A percentile compares a stretch with the other conserved stretches of the same genome.
These are phyloP conservation scores for Hyphopichia fennica DNA, from an alignment of 1,139 yeast species.

Conservation along the genomic window DNA sequence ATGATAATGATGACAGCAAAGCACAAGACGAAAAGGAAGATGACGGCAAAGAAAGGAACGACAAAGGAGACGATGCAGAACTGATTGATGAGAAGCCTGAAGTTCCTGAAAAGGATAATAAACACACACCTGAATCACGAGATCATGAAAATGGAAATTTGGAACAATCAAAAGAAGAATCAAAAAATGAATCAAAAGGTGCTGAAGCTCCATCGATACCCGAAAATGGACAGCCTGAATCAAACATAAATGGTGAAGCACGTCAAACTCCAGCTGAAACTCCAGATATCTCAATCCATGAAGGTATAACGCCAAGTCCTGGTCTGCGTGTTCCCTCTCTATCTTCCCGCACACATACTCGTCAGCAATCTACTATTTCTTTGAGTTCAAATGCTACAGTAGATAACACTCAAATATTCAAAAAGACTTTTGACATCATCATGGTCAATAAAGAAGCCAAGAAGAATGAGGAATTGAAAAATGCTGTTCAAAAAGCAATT, in stretches of 20 bases:
- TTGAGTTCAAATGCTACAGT: slow-evolving; percentile 27
- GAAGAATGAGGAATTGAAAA: slow-evolving; percentile 35
- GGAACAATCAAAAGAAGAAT: background rate
- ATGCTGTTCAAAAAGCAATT: slow-evolving; percentile 35
- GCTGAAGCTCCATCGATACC: background rate
- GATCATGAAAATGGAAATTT: no score
- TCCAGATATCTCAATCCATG: background rate
- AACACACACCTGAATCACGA: background rate
- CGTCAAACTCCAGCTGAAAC: background rate
- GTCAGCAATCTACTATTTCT: slow-evolving; percentile 23
- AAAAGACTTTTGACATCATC: slow-evolving; percentile 38
- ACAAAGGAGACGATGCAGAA: background rate
- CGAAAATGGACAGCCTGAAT: background rate
- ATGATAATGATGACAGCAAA: background rate
- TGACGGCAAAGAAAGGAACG: no score
- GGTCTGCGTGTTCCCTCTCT: slow-evolving; percentile 2
- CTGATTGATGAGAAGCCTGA: background rate
- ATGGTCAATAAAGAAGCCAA: slow-evolving; percentile 40
- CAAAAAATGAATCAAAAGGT: background rate
- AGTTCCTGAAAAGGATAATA: background rate
- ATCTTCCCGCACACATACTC: slow-evolving; percentile 10
- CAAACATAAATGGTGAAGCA: background rate
- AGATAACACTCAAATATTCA: slow-evolving; percentile 41
- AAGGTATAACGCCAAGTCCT: background rate
- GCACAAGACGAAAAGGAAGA: background rate